Base-by-base conservation (phyloP, 768 basidiomycete species). In the Tubosaeta sp. region DNA sequence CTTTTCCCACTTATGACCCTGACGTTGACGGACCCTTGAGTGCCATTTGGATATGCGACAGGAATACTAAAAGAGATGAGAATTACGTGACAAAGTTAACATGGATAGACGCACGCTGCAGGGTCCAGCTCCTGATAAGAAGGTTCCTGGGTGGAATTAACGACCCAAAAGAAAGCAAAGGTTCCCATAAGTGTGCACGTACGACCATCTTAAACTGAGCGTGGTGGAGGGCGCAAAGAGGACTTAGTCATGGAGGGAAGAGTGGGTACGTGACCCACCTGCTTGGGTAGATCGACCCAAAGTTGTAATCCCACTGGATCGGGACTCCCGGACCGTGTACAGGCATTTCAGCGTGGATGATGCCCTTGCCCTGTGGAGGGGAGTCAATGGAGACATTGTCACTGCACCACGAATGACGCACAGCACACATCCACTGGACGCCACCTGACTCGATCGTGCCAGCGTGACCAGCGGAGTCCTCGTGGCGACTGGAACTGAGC, bases 341-440 rank as follows among this genome's bases (percentile, higher is more conserved):
- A 2, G 95, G 95, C 90, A 97, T 97, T 73, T 90, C 87, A 2
- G 87, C 85, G 55, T 91, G 88, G 32, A 90, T 84, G 60, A 89
- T 88, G 44, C 89, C 89, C 62, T 74, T 74, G 33, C 80, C 80
- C 76, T 74, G 41, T n/a, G 31, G 47, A 51, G 55, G n/a, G 33
- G 7, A 37, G 38, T n/a, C n/a, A 39, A 43, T 5, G 33, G 44
- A 38, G 17, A 5, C 37, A 38, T 38, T 19, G 37, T 38, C 34
- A 17, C 37, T 6, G 22, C 38, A 19, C 38, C 38, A 26, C 39
- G 38, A 48, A 48, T 46, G 32, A 68, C 81, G 72, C 51, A 85
- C 87, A 13, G 88, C 88, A 67, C 80, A 84, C 94, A 95, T 95
- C 91, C 94, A 97, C 64, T 97, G 95, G 2, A 97, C 85, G 45